phyloP scores from a whole-genome alignment of 1,284 basidiomycete species.

The Farysia itapuensis region DNA sequence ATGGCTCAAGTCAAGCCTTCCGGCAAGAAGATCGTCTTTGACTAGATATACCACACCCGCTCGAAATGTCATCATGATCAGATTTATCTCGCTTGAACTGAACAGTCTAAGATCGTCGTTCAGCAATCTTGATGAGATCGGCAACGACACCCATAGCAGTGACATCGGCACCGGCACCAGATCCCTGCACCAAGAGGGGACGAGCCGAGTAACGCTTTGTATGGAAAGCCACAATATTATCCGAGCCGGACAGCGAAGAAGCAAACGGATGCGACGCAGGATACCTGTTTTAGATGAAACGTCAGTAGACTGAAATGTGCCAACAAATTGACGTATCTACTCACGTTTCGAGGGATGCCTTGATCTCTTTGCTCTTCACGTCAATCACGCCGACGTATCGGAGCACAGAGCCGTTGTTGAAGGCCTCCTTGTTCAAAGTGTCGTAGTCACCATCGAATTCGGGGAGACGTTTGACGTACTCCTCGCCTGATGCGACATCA shows the following conservation, averaged over 20 bases:
- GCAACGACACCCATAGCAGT: conserved; percentile 96
- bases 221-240: conserved; percentile 97
- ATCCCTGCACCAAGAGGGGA: conserved; percentile 86
- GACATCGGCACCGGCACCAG: conserved; percentile 92
- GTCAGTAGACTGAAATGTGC: not conserved
- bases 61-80: not conserved
- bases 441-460: conserved; percentile 83
- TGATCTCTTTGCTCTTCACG: conserved; percentile 71
- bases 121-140: conserved; percentile 65
- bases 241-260: conserved; percentile 88
- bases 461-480: conserved; percentile 78
- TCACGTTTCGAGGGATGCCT: conserved; percentile 80
- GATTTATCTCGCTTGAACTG: no score
- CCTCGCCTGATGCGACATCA: conserved; percentile 63
- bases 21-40: conserved; percentile 50
- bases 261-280: conserved; percentile 87
- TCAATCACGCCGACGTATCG: conserved; percentile 95
- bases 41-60: no score
- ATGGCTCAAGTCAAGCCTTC: conserved; percentile 36
- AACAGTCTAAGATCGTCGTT: conserved; percentile 45
- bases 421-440: conserved; percentile 74
- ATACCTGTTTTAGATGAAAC: conserved; percentile 71
- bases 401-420: conserved; percentile 76
- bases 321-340: no score
- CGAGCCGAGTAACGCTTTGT: conserved; percentile 73